phyloP scores from a whole-genome alignment of 768 basidiomycete genomes.

The Mycena amicta region DNA sequence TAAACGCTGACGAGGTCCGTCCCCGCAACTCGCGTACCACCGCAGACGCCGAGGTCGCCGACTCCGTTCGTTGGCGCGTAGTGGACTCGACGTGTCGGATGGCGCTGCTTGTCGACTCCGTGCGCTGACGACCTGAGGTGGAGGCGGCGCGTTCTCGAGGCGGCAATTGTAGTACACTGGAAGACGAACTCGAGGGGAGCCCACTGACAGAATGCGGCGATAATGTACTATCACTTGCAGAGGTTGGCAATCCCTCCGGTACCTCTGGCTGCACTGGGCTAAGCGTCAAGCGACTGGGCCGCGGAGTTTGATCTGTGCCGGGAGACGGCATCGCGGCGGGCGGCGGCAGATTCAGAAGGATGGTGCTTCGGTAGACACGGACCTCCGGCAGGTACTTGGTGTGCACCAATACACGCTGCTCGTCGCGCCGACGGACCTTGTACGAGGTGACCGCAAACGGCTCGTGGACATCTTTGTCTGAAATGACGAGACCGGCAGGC shows the following conservation, averaged over 20 bases:
- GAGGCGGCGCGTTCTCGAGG: conserved; percentile 12
- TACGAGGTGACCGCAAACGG: conserved; percentile 49
- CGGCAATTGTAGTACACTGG: conserved; percentile 4
- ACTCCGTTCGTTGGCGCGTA: conserved; percentile 37
- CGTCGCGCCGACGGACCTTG: conserved; percentile 64
- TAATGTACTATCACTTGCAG: conserved; percentile 14
- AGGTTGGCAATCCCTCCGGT: conserved; percentile 13
- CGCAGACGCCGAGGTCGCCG: conserved; percentile 31
- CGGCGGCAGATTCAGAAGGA: conserved; percentile 47
- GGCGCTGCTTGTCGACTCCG: conserved; percentile 18
- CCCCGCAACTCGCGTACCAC: conserved; percentile 31
- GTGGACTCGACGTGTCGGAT: no score
- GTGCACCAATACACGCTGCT: conserved; percentile 55
- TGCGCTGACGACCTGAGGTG: conserved; percentile 1
- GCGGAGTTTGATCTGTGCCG: conserved; percentile 34
- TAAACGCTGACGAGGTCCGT: conserved; percentile 60
- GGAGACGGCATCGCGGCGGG: conserved; percentile 22
- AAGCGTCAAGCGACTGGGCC: conserved; percentile 40
- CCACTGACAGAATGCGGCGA: conserved; percentile 25
- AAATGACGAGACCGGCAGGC: conserved; percentile 58
- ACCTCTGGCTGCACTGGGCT: conserved; percentile 26
- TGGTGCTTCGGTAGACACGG: conserved; percentile 51
- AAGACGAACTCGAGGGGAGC: conserved; percentile 26
- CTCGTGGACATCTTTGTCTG: conserved; percentile 54
- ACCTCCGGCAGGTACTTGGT: conserved; percentile 55